Percentiles rank a stretch among this genome's conserved stretches.
Conservation (phyloP, 768 basidiomycete species). For the Tricholoma terreum region DNA sequence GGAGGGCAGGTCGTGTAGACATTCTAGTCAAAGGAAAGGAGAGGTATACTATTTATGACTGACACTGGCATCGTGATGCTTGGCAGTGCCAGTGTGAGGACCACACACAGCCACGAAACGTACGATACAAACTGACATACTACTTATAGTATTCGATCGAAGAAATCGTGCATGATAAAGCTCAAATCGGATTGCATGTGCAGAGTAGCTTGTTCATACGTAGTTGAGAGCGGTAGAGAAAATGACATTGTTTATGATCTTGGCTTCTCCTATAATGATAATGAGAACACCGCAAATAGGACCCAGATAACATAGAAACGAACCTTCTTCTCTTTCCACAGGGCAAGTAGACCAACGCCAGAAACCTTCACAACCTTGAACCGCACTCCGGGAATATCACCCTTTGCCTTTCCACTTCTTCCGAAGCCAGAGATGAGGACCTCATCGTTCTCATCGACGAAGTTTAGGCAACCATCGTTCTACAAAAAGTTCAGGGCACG, state of each 20-base stretch:
- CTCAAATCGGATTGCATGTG: slow-evolving; percentile 7
- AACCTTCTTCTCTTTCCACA: slow-evolving; percentile 99
- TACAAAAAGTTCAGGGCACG: slow-evolving; percentile 24
- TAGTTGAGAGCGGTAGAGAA: slow-evolving; percentile 8
- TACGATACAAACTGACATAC: background rate
- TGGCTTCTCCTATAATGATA: slow-evolving; percentile 61
- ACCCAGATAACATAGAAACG: slow-evolving; percentile 19
- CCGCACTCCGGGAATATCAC: slow-evolving; percentile 99
- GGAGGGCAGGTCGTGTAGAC: slow-evolving; percentile 19
- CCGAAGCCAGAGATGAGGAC: slow-evolving; percentile 99
- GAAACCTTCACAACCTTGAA: slow-evolving; percentile 99
- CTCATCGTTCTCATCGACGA: slow-evolving; percentile 99
- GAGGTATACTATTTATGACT: background rate
- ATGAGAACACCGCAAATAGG: background rate
- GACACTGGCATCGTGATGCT: no score
- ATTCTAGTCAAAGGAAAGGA: slow-evolving; percentile 1
- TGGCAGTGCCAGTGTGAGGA: no score
- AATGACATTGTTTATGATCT: slow-evolving; percentile 39
- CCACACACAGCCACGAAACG: background rate
- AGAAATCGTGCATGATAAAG: background rate
- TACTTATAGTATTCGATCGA: background rate
- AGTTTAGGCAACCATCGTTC: slow-evolving; percentile 98
- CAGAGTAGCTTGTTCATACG: slow-evolving; percentile 14
- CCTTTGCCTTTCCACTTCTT: slow-evolving; percentile 99
- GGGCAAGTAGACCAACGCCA: slow-evolving; percentile 94